Percentiles rank a stretch among this genome's conserved stretches.
Conservation (phyloP, 2,329 filamentous ascomycete genomes). For the Coniochaeta sp. region DNA sequence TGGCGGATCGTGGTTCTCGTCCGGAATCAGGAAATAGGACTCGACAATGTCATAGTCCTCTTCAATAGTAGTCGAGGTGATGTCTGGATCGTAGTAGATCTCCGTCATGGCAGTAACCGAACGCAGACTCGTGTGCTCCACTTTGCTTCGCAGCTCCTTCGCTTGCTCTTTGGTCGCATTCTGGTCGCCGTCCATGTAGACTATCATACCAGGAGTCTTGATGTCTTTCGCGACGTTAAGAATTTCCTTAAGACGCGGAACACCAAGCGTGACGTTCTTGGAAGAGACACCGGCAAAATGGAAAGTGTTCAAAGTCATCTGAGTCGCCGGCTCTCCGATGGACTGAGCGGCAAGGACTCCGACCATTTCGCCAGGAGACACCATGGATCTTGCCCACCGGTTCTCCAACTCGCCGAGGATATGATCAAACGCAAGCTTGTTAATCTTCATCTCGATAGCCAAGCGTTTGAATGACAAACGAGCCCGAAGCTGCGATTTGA, state of each 20-base stretch:
- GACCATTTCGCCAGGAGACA: constrained; percentile 96
- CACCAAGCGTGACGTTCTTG: constrained; percentile 99
- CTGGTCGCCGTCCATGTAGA: constrained; percentile 61
- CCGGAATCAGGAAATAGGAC: constrained; percentile 91
- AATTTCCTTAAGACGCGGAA: constrained; percentile 98
- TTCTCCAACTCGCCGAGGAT: constrained; percentile 85
- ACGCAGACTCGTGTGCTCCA: constrained; percentile 90
- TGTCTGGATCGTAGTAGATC: constrained; percentile 94
- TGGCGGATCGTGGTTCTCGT: constrained; percentile 55
- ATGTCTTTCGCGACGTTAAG: constrained; percentile 96
- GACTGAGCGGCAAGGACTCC: constrained; percentile 96
- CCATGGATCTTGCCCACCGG: constrained; percentile 76
- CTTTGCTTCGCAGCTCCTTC: constrained; percentile 77
- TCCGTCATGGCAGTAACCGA: constrained; percentile 89
- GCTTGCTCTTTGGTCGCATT: constrained; percentile 68
- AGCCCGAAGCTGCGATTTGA: constrained; percentile 87
- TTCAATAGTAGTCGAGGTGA: constrained; percentile 76
- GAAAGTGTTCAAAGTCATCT: constrained; percentile 99
- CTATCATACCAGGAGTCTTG: constrained; percentile 96
- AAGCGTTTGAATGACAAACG: constrained; percentile 89
- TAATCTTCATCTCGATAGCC: constrained; percentile 76
- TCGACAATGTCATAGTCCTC: constrained; percentile 92
- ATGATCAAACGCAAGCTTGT: constrained; percentile 87
- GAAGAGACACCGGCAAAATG: constrained; percentile 99
- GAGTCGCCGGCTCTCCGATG: constrained; percentile 95